These are phyloP conservation scores for Yamadazyma sp. DNA, from an alignment of 1,139 yeast species.

Conservation along the genomic window DNA sequence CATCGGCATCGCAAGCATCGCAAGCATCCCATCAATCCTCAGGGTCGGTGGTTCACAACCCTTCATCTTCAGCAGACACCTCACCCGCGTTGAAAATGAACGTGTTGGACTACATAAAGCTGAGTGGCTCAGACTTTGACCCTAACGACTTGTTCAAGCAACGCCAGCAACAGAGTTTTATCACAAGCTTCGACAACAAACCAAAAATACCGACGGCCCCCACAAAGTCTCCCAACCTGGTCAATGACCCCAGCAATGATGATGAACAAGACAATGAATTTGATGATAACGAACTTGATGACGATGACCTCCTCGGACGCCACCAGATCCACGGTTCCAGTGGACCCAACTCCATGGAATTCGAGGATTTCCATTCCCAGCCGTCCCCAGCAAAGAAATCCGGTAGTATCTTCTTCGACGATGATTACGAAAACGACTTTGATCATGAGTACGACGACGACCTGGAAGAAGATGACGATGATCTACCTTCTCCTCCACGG, in stretches of 20 bases:
- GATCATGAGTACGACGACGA: slow-evolving; percentile 20
- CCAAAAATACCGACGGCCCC: background rate
- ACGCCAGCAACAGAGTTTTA: slow-evolving; percentile 29
- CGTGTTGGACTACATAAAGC: slow-evolving; percentile 16
- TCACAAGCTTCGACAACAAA: slow-evolving; percentile 29
- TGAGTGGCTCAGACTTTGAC: slow-evolving; percentile 22
- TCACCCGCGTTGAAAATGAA: slow-evolving; percentile 6
- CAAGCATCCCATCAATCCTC: slow-evolving; percentile 9
- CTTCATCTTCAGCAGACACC: background rate
- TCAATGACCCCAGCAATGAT: background rate
- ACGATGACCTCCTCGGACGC: slow-evolving; percentile 1
- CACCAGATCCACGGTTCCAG: background rate
- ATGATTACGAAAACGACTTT: slow-evolving; percentile 15
- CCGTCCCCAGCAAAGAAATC: slow-evolving; percentile 3
- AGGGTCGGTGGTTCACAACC: slow-evolving; percentile 11
- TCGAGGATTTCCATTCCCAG: slow-evolving; percentile 1
- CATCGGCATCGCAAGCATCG: slow-evolving; percentile 13
- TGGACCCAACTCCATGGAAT: background rate
- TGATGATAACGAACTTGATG: slow-evolving; percentile 1
- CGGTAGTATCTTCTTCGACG: slow-evolving; percentile 14
- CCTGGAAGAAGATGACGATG: slow-evolving; percentile 28
- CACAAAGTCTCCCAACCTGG: background rate
- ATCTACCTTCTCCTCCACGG: slow-evolving; percentile 67
- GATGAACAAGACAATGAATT: background rate
- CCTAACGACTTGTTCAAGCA: slow-evolving; percentile 39